Base-by-base conservation (phyloP, 495 filamentous ascomycete genomes). In the Hypoxylon subgilvum region DNA sequence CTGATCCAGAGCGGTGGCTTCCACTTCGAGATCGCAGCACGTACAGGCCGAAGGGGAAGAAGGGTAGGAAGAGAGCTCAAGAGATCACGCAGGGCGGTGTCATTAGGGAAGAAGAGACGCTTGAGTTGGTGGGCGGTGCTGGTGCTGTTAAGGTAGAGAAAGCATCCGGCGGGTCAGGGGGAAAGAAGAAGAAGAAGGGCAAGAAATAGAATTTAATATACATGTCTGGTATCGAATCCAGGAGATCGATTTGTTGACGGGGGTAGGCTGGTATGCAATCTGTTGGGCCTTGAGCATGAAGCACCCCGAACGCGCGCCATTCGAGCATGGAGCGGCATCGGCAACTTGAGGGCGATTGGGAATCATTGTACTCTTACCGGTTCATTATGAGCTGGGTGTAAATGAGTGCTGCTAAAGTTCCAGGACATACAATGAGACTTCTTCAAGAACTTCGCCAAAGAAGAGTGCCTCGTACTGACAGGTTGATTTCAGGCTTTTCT, bases 1-100 rank as follows among this genome's bases (percentile, higher is more conserved):
- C 88, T 4, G 94, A 97, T 66, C 87, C 89, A 1, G 95, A 99
- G 73, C 76, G 94, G 41, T 99, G 94, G 94, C 72, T 97, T 52
- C 93, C 94, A 17, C 75, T 97, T 51, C 82, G 86, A 41, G 94
- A 99, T 66, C 81, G 94, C 12, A 95, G 89, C 58, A 87, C 82
- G 35, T 99, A 96, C 74, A 76, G 87, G 42, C 92, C 92, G 10
- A 96, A 95, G 75, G 91, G 92, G 8, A 87, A 86, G 71, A 97
- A 96, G 79, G 90, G 90, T 8, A 92, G 90, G 80, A 89, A 88
- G 77, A 86, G 84, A 68, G 85, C 82, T 12, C 83, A 81, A 19
- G 89, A 88, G 35, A 76, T 86, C 23, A 96, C 90, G 8, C 94
- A 98, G 75, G 94, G 94, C 60, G 92, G 92, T 28, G 72, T 84